A percentile compares a stretch with the other conserved stretches of the same genome.
phyloP scores from a whole-genome alignment of 768 basidiomycete genomes.

The Fomitopsis serialis region DNA sequence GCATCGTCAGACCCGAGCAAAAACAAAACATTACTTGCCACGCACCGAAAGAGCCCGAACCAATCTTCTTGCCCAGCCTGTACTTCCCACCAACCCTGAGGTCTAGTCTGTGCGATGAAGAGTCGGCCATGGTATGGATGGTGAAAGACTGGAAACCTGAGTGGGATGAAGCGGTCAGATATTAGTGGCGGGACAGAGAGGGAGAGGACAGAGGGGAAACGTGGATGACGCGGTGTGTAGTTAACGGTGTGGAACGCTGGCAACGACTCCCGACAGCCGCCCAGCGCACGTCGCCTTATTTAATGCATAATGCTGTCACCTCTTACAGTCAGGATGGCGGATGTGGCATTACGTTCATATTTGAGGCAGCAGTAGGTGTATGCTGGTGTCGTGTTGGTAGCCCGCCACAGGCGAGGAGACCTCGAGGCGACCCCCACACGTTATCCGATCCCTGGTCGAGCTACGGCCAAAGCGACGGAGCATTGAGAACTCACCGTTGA shows the following conservation, averaged over 20 bases:
- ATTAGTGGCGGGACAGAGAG: background rate
- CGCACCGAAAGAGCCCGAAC: conserved; percentile 95
- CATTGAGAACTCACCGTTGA: conserved; percentile 21
- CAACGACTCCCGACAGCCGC: conserved; percentile 9
- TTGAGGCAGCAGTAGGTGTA: conserved; percentile 3
- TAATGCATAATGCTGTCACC: too few species aligned
- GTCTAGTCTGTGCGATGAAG: conserved; percentile 67
- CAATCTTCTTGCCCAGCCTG: conserved; percentile 98
- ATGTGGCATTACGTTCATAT: conserved; percentile 12
- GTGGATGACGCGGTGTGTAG: conserved; percentile 4
- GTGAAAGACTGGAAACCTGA: background rate
- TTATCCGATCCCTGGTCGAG: conserved; percentile 8
- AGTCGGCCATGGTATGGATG: conserved; percentile 60
- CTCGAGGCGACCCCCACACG: conserved; percentile 12
- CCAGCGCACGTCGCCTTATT: too few species aligned
- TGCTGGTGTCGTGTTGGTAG: background rate
- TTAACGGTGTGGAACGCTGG: background rate
- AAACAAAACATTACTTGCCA: conserved; percentile 9
- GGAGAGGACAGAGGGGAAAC: conserved; percentile 2
- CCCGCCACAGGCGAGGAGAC: conserved; percentile 8
- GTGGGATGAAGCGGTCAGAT: background rate
- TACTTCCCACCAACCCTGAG: conserved; percentile 93
- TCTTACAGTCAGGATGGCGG: background rate
- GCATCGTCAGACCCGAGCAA: conserved; percentile 9
- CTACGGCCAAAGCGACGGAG: conserved; percentile 8